These are phyloP conservation scores for Trichoderma sp. DNA, from an alignment of 2,329 filamentous ascomycete genomes.

Conservation along the genomic window DNA sequence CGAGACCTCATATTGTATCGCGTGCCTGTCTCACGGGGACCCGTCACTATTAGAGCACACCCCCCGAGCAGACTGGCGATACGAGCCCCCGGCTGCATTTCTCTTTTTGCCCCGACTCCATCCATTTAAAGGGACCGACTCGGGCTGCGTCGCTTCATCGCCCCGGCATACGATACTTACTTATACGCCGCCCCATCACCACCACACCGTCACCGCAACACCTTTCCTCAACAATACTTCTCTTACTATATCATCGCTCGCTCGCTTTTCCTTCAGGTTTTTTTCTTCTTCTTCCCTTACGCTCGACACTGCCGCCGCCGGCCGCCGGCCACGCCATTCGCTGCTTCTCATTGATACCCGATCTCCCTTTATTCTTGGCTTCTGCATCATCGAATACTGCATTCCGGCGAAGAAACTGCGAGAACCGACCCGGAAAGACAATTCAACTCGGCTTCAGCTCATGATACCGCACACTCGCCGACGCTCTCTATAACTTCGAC, in stretches of 20 bases:
- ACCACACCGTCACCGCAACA: background rate
- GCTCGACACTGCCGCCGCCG: slow-evolving; percentile 14
- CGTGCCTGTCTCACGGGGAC: slow-evolving; percentile 25
- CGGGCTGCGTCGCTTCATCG: background rate
- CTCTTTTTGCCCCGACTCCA: background rate
- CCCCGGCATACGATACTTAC: background rate
- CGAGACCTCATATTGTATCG: slow-evolving; percentile 20
- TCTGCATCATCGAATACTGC: background rate
- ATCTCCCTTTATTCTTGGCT: slow-evolving; percentile 1
- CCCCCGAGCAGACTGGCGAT: slow-evolving; percentile 1
- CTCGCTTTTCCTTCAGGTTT: background rate
- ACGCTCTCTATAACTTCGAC: background rate
- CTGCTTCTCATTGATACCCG: background rate
- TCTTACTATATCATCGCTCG: background rate
- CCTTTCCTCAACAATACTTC: background rate
- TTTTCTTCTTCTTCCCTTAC: background rate
- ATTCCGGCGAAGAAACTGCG: background rate
- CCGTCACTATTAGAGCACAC: background rate
- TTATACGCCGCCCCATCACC: background rate
- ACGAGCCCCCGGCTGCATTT: slow-evolving; percentile 5
- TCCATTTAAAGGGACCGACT: background rate
- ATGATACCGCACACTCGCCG: slow-evolving; percentile 20
- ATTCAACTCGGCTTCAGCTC: background rate
- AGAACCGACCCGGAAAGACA: background rate
- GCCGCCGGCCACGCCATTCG: slow-evolving; percentile 21